phyloP scores from a whole-genome alignment of 164 flowering plant genomes.

The Vitis rupestris region DNA sequence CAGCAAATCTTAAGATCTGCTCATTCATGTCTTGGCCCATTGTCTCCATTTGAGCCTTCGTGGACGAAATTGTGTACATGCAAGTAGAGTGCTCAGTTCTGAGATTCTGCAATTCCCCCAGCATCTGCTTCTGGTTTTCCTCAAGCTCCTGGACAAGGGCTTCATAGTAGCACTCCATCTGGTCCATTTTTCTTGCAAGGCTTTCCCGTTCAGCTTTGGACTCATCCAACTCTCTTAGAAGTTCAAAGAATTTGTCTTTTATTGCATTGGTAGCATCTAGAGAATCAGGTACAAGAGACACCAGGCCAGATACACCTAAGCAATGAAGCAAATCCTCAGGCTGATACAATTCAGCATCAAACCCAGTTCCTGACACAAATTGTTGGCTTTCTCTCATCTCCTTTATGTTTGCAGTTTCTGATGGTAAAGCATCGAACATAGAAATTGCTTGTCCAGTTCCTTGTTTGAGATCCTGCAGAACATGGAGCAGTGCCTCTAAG shows the following conservation, averaged over 20 bases:
- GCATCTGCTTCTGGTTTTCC: constrained; percentile 85
- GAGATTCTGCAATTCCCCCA: constrained; percentile 79
- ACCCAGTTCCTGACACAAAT: constrained; percentile 25
- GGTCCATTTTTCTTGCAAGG: constrained; percentile 73
- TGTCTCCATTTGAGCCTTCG: constrained; percentile 70
- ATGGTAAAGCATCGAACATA: constrained; percentile 10
- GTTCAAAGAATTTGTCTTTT: constrained; percentile 56
- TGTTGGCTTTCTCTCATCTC: constrained; percentile 26
- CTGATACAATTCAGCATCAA: constrained; percentile 39
- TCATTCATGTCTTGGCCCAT: constrained; percentile 63
- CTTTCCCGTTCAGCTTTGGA: constrained; percentile 68
- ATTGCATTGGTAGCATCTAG: constrained; percentile 38
- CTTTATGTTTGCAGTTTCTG: constrained; percentile 14
- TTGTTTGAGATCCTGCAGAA: constrained; percentile 50
- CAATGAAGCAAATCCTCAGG: constrained; percentile 44
- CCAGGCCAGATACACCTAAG: constrained; percentile 29
- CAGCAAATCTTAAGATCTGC: constrained; percentile 46
- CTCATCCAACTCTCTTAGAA: constrained; percentile 72
- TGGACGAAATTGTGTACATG: constrained; percentile 59
- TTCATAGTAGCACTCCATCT: constrained; percentile 98
- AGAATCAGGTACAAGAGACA: constrained; percentile 44
- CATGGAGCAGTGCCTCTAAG: constrained; percentile 43
- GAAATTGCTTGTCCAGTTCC: constrained; percentile 22
- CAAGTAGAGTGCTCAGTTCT: constrained; percentile 81
- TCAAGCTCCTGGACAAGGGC: constrained; percentile 91